Base-by-base conservation (phyloP, 1,284 basidiomycete genomes). In the Malassezia japonica region DNA sequence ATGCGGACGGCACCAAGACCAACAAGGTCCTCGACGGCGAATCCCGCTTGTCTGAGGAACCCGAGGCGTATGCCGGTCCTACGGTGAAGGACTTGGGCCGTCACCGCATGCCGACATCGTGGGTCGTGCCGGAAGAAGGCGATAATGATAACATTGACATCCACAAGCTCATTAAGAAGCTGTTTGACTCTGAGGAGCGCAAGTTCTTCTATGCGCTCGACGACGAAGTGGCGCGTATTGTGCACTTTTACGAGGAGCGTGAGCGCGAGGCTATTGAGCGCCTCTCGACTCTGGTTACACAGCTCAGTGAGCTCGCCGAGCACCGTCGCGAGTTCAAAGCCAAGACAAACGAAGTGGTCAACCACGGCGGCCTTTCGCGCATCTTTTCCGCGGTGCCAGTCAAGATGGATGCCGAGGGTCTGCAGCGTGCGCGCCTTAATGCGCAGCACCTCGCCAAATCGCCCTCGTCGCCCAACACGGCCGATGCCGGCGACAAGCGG, bases 101-200 rank as follows among this genome's bases (percentile, higher is more conserved):
- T 7, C 23, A 28, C 20, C 23, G 23, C n/a, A 27, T 16, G 18
- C 23, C 38, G 23, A 40, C 18, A 3, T 3, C 38, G 16, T 42
- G 40, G 40, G 40, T 42, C 13, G 15, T 23, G 4, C 40, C 18
- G 21, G 27, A 42, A 12, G 15, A 15, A 10, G 23, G 24, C 3
- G n/a, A 20, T 3, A 7, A 8, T 7, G 18, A 9, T 12, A 16
- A 12, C 16, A 8, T 29, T 21, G 34, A 24, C 23, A 20, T 37
- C 5, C 18, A 34, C 12, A 31, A 50, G 16, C 10, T 50, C 2
- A 37, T 50, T 28, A 1, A 7, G 8, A 16, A 29, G 24, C 32
- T 24, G 4, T 77, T 81, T 0, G 76, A 79, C 31, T 83, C 90
- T 64, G 72, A 48, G 87, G 92, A 76, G 81, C 91, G 20, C 83